Conservation (phyloP, 179 eudicot genomes). For the Vitellaria paradoxa region DNA sequence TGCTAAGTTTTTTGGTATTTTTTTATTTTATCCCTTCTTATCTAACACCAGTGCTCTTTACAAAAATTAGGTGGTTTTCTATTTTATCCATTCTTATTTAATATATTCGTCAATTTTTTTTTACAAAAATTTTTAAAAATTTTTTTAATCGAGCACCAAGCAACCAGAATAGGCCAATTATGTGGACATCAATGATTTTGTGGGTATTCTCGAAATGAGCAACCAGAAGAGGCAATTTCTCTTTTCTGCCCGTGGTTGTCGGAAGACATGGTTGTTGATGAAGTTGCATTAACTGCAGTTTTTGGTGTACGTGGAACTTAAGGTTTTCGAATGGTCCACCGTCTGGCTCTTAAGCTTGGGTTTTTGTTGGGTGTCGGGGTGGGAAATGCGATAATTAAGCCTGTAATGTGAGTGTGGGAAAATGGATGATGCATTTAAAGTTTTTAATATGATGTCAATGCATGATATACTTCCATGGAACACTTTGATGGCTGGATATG, state of each 20-base stretch:
- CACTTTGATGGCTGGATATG: conserved; percentile 60
- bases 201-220: conserved; percentile 72
- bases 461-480: conserved; percentile 80
- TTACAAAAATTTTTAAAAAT: too few species aligned
- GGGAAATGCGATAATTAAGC: conserved; percentile 64
- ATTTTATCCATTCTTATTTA: too few species aligned
- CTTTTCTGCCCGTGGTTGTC: conserved; percentile 42
- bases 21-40: too few species aligned
- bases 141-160: conserved; percentile 38
- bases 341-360: conserved; percentile 49
- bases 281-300: conserved; percentile 45
- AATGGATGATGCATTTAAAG: conserved; percentile 47
- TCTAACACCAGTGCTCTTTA: too few species aligned
- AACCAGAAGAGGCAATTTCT: conserved; percentile 60
- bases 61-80: too few species aligned
- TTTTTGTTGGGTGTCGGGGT: conserved; percentile 43
- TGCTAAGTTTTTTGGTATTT: too few species aligned
- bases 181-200: conserved; percentile 66
- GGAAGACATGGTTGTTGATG: conserved; percentile 49
- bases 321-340: conserved; percentile 55
- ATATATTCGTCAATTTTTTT: too few species aligned
- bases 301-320: conserved; percentile 73
- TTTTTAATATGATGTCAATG: conserved; percentile 47
- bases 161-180: conserved; percentile 26
- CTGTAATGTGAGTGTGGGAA: conserved; percentile 79